Conservation (phyloP, 352 stramenopile species). For the Pseudoperonospora humuli region DNA sequence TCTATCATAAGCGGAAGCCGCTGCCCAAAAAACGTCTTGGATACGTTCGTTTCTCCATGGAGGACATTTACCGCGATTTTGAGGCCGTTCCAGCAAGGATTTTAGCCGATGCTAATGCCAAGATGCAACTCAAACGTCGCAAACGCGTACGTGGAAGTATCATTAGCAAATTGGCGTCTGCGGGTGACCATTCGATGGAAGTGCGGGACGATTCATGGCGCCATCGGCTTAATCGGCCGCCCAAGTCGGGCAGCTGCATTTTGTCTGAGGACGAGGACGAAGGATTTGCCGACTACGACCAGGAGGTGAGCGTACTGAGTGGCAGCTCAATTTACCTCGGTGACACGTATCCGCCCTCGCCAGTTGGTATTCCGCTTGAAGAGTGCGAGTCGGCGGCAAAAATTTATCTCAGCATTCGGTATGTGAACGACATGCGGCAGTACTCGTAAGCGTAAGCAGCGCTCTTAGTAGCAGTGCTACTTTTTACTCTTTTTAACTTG, state of each 20-base stretch:
- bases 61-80: constrained; percentile 84
- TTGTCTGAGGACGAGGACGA: constrained; percentile 39
- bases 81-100: constrained; percentile 64
- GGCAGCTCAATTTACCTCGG: constrained; percentile 44
- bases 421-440: constrained; percentile 83
- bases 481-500: no score
- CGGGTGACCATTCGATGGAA: constrained; percentile 34
- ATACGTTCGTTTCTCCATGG: constrained; percentile 62
- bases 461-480: no score
- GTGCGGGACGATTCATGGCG: constrained; percentile 62
- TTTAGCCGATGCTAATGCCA: constrained; percentile 55
- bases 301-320: constrained; percentile 56
- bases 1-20: constrained; percentile 84
- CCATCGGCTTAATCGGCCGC: constrained; percentile 39
- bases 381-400: constrained; percentile 46
- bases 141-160: constrained; percentile 78
- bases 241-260: constrained; percentile 34
- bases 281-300: constrained; percentile 56
- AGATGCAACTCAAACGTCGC: constrained; percentile 67
- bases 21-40: constrained; percentile 72
- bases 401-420: constrained; percentile 75
- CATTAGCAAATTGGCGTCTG: constrained; percentile 53
- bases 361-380: constrained; percentile 39
- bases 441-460: no score
- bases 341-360: constrained; percentile 40